These are phyloP conservation scores for Tuber microsphaerosporum DNA, from an alignment of 495 filamentous ascomycete species.

Conservation along the genomic window DNA sequence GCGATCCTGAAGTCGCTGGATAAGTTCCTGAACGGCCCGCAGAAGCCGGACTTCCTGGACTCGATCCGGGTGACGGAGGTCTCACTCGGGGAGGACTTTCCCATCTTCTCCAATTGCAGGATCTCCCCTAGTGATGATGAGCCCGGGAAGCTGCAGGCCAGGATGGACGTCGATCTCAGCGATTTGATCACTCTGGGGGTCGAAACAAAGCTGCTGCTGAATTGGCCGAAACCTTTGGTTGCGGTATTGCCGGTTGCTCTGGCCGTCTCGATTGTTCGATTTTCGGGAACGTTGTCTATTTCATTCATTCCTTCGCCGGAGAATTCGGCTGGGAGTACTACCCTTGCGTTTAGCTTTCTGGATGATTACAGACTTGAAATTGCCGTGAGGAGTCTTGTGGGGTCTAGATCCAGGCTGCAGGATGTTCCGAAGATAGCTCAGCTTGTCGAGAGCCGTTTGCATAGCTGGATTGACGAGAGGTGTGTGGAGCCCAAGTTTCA, in stretches of 20 bases:
- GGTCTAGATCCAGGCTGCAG: conserved; percentile 78
- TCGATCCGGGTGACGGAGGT: conserved; percentile 91
- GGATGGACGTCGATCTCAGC: conserved; percentile 93
- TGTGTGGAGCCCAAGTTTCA: conserved; percentile 94
- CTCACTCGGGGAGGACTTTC: conserved; percentile 89
- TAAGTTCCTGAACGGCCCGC: conserved; percentile 71
- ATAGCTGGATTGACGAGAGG: conserved; percentile 95
- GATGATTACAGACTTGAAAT: conserved; percentile 94
- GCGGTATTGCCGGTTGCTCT: conserved; percentile 90
- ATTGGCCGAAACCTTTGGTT: conserved; percentile 80
- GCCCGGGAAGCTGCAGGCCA: conserved; percentile 70
- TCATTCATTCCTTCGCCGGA: conserved; percentile 70
- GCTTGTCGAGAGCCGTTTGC: conserved; percentile 79
- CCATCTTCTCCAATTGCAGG: conserved; percentile 96
- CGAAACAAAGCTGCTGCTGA: conserved; percentile 87
- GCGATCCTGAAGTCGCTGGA: conserved; percentile 94
- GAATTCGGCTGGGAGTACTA: conserved; percentile 52
- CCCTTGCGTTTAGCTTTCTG: conserved; percentile 87
- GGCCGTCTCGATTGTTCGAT: conserved; percentile 82
- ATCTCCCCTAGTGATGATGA: conserved; percentile 79
- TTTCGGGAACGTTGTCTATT: conserved; percentile 87
- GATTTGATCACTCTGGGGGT: conserved; percentile 90
- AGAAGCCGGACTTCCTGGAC: conserved; percentile 83
- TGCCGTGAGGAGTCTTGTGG: conserved; percentile 82
- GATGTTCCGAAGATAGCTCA: conserved; percentile 98